Evolutionary conservation across 1,139 yeast genomes (phyloP), one percentile per base, ranked within the genome.

Genomic region (Debaryomyces nepalensis): DNA sequence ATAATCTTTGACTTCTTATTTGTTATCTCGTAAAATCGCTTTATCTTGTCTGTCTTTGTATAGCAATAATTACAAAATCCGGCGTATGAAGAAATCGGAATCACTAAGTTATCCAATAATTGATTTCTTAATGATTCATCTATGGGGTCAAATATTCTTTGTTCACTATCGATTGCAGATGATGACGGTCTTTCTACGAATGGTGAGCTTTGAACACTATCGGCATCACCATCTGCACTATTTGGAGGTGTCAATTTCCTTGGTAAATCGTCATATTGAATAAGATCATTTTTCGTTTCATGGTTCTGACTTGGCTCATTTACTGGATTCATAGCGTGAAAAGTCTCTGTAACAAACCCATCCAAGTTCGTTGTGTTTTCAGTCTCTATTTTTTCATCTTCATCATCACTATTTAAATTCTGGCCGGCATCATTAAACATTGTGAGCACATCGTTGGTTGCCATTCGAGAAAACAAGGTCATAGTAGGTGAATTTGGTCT

Each of bases 401-500:
- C 74, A 22, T 64, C 69, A 20, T 66, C 68, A 32, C 64, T 57
- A 20, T 55, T 51, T 19, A 63, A 46, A 21, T 52, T 50, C 2
- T 64, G 62, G 2, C 81, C 67, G 0, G 85, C 86, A 50, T 79
- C 82, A 54, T 85, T 88, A 57, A 88, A 87, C 87, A 90, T 86
- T 16, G 77, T 77, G 46, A 79, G 71, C 0, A 90, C 84, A 52
- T 89, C 97, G 41, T 81, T 80, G 42, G 82, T 77, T 0, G 96
- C 95, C 53, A 83, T 81, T 46, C 81, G 81, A 0, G 97, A 84
- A 58, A 77, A 84, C 58, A 84, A 66, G 0, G 97, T 89, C 53
- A 87, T 76, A 0, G 97, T 89, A 0, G 96, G 96, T 0, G 89
- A 82, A 9, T 68, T 64, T 4, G 79, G 73, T 16, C 63, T 50